Percentiles rank a stretch among this genome's conserved stretches.
These are phyloP conservation scores for Dioscorea alata DNA, from an alignment of 106 monocot genomes.

Conservation along the genomic window DNA sequence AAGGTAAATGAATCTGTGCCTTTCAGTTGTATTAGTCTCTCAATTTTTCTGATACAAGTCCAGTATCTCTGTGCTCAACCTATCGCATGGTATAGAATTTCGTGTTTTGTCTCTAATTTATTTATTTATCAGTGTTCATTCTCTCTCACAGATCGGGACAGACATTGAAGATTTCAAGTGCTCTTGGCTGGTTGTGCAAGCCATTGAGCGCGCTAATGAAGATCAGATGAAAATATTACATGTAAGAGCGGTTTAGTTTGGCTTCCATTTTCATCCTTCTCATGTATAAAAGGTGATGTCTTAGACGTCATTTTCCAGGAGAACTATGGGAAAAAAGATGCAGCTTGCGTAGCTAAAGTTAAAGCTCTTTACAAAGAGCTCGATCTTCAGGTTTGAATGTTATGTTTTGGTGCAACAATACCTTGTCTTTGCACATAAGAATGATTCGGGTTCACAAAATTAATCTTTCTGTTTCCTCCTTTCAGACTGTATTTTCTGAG, in stretches of 20 bases:
- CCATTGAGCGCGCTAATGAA: conserved; percentile 60
- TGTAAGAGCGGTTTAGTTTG: conserved; percentile 23
- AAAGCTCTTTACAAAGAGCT: conserved; percentile 82
- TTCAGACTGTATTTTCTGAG: conserved; percentile 50
- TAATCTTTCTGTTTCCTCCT: not conserved
- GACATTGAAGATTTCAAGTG: conserved; percentile 98
- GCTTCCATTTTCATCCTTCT: not conserved
- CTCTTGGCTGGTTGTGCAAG: conserved; percentile 96
- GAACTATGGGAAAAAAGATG: conserved; percentile 84
- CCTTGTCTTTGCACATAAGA: not conserved
- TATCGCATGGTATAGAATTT: not conserved
- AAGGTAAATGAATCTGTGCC: conserved; percentile 37
- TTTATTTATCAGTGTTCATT: not conserved
- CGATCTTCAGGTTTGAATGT: conserved; percentile 57
- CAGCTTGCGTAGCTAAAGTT: conserved; percentile 58
- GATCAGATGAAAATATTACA: conserved; percentile 46
- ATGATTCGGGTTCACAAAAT: not conserved
- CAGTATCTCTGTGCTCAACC: not conserved
- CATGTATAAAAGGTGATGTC: not conserved
- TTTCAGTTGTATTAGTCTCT: no score
- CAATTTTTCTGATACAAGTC: no score
- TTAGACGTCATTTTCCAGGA: conserved; percentile 46
- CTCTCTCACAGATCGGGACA: conserved; percentile 69
- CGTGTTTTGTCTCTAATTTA: not conserved
- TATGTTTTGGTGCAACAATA: not conserved